Base-by-base conservation (phyloP, 2,329 filamentous ascomycete genomes). In the Exophiala lecanii-corni region DNA sequence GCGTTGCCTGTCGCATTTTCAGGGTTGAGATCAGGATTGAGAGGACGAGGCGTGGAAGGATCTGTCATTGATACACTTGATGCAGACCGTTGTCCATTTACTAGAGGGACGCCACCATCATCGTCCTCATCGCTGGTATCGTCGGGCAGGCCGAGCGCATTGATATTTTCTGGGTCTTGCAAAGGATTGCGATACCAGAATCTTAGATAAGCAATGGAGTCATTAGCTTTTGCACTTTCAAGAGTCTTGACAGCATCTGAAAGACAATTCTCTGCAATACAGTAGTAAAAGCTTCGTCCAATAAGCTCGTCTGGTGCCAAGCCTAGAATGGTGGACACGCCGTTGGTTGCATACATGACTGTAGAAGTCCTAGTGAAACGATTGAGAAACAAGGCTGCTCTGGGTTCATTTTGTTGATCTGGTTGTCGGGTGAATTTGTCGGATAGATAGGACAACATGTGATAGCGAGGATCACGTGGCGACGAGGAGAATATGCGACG, bases 201-300 rank as follows among this genome's bases (percentile, higher is more conserved):
- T 13, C 88, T 83, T 46, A 94, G 71, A 57, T 94, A 94, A 2
- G 88, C 87, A 57, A 94, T 92, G 2, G 88, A 94, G 61, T 94
- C 86, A 56, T 94, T 94, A 19, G 84, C 83, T 61, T 94, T 94
- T 16, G 88, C 87, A 53, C 84, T 84, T 63, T 94, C 88, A 21
- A 94, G 66, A 56, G 84, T 89, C 49, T 79, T 77, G 23, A 91
- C 79, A 3, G 86, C 86, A 55, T 92, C 85, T 6, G 76, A 70
- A 19, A 92, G 70, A 54, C 86, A 92, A 48, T 81, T 83, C 54
- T 86, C 79, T 44, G 85, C 78, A 38, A 94, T 92, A 59, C 85
- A 91, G 56, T 88, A 85, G 62, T 94, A 94, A 62, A 94, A 94
- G 60, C 86, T 89, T 55, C 82, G 82, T 31, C 85, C 81, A 51